These are phyloP conservation scores for Dactylis glomerata DNA, from an alignment of 176 grass and related monocot species.

Conservation along the genomic window DNA sequence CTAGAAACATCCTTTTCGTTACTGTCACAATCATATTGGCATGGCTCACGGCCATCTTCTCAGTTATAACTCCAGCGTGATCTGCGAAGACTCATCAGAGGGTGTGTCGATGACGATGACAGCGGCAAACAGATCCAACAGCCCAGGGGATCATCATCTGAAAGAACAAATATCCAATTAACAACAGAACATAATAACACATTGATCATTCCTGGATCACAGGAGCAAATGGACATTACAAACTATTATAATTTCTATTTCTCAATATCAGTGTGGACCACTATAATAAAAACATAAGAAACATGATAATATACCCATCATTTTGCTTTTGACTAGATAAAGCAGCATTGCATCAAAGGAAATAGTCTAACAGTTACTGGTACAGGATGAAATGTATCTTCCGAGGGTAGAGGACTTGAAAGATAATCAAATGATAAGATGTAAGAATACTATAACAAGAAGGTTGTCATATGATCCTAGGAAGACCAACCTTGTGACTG, in stretches of 20 bases:
- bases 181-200: neutral
- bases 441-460: neutral
- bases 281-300: neutral
- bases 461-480: neutral
- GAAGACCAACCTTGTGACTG: neutral
- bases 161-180: slow-evolving; percentile 10
- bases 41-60: neutral
- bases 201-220: neutral
- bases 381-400: neutral
- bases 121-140: neutral
- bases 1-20: slow-evolving; percentile 24
- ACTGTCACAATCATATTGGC: slow-evolving; percentile 32
- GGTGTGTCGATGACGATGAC: neutral
- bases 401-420: neutral
- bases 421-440: neutral
- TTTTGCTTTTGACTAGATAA: neutral
- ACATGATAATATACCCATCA: neutral
- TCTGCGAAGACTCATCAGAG: neutral
- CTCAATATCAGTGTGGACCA: neutral
- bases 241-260: neutral
- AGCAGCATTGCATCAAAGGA: neutral
- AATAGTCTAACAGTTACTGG: neutral
- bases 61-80: slow-evolving; percentile 8
- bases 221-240: neutral
- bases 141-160: slow-evolving; percentile 31